Evolutionary conservation across 2,329 filamentous ascomycete species (phyloP).

Genomic region (Fusarium secorum): DNA sequence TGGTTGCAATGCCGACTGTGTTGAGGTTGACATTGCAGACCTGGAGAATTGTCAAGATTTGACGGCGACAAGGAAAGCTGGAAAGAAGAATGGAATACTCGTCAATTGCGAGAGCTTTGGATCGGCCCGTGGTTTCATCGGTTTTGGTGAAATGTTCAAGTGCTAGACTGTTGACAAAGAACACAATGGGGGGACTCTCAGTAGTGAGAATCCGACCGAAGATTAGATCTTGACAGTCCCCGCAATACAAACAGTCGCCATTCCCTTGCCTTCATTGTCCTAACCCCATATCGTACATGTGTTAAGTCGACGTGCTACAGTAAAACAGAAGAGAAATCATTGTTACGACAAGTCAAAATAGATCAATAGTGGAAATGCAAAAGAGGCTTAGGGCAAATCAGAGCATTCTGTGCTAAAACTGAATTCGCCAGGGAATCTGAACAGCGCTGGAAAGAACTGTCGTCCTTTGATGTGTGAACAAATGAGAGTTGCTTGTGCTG

Average conservation of each 20-base stretch:
- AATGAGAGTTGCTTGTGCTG: too few relatives aligned
- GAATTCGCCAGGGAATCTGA: too few relatives aligned
- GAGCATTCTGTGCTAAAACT: rapidly evolving
- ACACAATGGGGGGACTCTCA: neutral
- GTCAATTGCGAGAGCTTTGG: neutral
- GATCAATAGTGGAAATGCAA: neutral
- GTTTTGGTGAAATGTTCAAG: too few relatives aligned
- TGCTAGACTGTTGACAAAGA: too few relatives aligned
- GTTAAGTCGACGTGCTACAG: too few relatives aligned
- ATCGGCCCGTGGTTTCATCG: too few relatives aligned
- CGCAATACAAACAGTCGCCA: too few relatives aligned
- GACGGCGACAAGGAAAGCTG: neutral
- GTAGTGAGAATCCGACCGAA: neutral
- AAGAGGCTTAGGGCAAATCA: rapidly evolving
- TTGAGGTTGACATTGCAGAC: neutral
- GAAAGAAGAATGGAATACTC: neutral
- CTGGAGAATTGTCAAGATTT: neutral
- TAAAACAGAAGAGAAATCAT: too few relatives aligned
- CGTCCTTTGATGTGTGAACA: neutral
- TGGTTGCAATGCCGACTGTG: rapidly evolving
- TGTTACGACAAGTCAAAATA: too few relatives aligned
- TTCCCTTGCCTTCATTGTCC: too few relatives aligned
- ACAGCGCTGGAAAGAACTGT: neutral
- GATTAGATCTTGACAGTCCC: neutral
- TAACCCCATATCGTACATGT: rapidly evolving